Percentiles rank a stretch among this genome's conserved stretches.
phyloP scores from a whole-genome alignment of 495 filamentous ascomycete genomes.

The Penicillium arizonense region DNA sequence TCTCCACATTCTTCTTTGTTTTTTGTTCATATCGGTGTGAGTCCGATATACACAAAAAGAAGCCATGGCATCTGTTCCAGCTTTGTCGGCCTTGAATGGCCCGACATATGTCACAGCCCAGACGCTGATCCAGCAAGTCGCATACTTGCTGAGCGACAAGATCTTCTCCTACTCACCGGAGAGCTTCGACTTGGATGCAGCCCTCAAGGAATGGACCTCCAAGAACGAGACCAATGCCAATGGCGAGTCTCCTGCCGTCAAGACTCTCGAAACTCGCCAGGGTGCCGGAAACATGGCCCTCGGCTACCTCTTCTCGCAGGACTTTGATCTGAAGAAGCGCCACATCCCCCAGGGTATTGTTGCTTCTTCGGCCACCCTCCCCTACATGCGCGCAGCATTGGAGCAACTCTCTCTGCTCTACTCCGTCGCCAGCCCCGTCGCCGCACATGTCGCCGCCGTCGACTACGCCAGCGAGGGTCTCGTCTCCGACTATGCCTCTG shows the following conservation, averaged over 20 bases:
- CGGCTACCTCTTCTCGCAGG: constrained; percentile 95
- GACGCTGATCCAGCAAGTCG: constrained; percentile 90
- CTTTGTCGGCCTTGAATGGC: constrained; percentile 68
- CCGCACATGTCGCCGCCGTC: constrained; percentile 89
- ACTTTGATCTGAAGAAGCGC: constrained; percentile 88
- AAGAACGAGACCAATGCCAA: constrained; percentile 70
- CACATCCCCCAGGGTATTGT: constrained; percentile 87
- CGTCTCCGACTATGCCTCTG: constrained; percentile 82
- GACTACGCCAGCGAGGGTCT: constrained; percentile 77
- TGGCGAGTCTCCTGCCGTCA: constrained; percentile 74
- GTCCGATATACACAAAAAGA: constrained; percentile 29
- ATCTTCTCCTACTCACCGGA: constrained; percentile 96
- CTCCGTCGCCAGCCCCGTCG: constrained; percentile 84
- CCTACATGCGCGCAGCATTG: constrained; percentile 75
- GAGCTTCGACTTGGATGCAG: constrained; percentile 82
- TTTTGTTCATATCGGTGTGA: constrained; percentile 29
- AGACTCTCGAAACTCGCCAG: constrained; percentile 79
- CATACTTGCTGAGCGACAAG: constrained; percentile 90
- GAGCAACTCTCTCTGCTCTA: constrained; percentile 91
- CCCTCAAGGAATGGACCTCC: constrained; percentile 71
- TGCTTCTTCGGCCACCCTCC: constrained; percentile 77
- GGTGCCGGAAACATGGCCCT: constrained; percentile 91
- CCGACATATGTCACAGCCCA: constrained; percentile 91
- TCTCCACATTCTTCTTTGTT: constrained; percentile 23
- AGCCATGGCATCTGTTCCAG: constrained; percentile 36